phyloP scores from a whole-genome alignment of 768 basidiomycete genomes.

The Mrakia frigida region DNA sequence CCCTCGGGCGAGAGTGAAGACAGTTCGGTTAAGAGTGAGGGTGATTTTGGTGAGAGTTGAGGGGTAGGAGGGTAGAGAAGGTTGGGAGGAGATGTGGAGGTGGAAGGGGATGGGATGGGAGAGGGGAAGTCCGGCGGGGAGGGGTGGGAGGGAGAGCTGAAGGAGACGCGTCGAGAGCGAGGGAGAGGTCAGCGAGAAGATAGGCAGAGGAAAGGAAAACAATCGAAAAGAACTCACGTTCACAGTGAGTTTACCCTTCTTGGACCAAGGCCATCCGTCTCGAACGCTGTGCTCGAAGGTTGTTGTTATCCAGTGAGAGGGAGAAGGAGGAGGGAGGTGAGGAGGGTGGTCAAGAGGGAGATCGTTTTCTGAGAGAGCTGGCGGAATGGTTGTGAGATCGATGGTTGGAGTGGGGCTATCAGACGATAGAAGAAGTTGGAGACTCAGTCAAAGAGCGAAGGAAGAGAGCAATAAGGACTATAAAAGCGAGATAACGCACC shows the following conservation, averaged over 20 bases:
- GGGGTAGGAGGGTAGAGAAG: neutral
- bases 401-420: neutral
- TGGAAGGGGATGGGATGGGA: conserved; percentile 10
- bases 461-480: neutral
- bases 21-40: conserved; percentile 4
- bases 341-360: neutral
- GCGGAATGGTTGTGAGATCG: neutral
- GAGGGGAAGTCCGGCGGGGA: neutral
- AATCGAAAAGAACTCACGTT: neutral
- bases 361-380: neutral
- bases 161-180: neutral
- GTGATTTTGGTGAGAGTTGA: neutral
- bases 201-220: neutral
- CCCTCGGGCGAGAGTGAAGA: neutral
- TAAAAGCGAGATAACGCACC: neutral
- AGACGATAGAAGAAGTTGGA: neutral
- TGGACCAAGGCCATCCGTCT: neutral
- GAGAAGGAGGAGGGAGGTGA: neutral
- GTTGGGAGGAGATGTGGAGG: neutral
- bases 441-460: no score
- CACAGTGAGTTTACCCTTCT: neutral
- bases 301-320: neutral
- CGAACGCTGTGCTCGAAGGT: neutral
- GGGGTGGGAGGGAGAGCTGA: conserved; percentile 1
- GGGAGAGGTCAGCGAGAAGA: neutral